Conservation (phyloP, 306 rosid genomes). For the Carpinus fangiana region DNA sequence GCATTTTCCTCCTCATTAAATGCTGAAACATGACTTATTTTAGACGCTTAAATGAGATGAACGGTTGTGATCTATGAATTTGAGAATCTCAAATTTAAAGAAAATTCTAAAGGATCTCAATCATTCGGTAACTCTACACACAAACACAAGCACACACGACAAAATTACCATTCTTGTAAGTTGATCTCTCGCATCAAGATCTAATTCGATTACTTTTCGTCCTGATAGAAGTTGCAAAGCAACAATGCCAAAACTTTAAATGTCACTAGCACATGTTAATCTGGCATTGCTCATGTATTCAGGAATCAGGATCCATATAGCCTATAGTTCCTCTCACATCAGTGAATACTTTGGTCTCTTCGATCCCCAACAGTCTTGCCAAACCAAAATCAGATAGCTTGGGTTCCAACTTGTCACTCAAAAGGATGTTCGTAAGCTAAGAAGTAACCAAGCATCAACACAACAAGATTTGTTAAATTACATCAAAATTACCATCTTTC, state of each 20-base stretch:
- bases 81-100: no score
- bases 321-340: conserved; percentile 92
- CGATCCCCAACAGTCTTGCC: conserved; percentile 74
- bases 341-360: conserved; percentile 75
- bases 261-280: conserved; percentile 80
- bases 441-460: not conserved
- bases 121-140: no score
- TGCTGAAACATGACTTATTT: no score
- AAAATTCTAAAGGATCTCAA: no score
- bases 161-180: conserved; percentile 71
- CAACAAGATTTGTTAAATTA: not conserved
- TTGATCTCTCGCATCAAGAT: conserved; percentile 83
- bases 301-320: conserved; percentile 97
- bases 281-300: conserved; percentile 92
- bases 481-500: no score
- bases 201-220: conserved; percentile 75
- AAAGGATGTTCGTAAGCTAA: conserved; percentile 83
- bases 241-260: conserved; percentile 86
- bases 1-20: no score
- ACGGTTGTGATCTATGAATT: no score
- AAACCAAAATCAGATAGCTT: conserved; percentile 90
- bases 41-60: no score
- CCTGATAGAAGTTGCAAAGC: conserved; percentile 79
- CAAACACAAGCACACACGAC: no score
- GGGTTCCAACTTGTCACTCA: conserved; percentile 62